Evolutionary conservation across 805 yeast genomes (phyloP), one percentile per base, ranked within the genome.

Genomic region (Yarrowia porcina): DNA sequence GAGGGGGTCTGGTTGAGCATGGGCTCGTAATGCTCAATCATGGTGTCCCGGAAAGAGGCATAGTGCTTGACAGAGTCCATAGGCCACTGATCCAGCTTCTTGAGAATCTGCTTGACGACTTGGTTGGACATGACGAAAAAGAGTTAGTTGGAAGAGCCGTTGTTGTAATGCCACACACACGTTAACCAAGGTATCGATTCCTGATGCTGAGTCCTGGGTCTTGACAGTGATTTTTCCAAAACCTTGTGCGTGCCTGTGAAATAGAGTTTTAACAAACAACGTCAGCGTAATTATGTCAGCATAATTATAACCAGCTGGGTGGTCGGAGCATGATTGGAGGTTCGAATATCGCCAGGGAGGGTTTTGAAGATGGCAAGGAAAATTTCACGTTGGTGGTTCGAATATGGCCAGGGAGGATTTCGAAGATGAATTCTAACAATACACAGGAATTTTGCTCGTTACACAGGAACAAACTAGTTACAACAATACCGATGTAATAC

Each of bases 21-120:
- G 59, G 59, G 59, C 59, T 52, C 59, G 39, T 56, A 56, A 12
- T 56, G 61, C 23, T 41, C 61, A 8, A 56, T 32, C 61, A 56
- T 39, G 49, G 61, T 39, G 49, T 56, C 61, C 15, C 49, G 25
- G 39, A 56, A 56, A 11, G 61, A 56, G 15, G 61, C 61, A 39
- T 56, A 56, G 21, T 56, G 61, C 49, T 41, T 56, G 30, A 56
- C 49, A 2, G 61, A 56, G 49, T 56, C 61, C 30, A 41, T n/a
- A 7, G 61, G 61, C 61, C 61, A 56, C 49, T 39, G 49, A 18
- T 56, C 49, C 38, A 56, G 39, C 49, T 56, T 56, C 21, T 56
- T 56, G 49, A 56, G 28, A 9, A 52, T 52, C 44, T 52, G 59
- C 59, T 52, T 52, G 39, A 52, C 59, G 25, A 52, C 33, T 36